Base-by-base conservation (phyloP, 805 yeast species). In the Isabelozyma gotoi region DNA sequence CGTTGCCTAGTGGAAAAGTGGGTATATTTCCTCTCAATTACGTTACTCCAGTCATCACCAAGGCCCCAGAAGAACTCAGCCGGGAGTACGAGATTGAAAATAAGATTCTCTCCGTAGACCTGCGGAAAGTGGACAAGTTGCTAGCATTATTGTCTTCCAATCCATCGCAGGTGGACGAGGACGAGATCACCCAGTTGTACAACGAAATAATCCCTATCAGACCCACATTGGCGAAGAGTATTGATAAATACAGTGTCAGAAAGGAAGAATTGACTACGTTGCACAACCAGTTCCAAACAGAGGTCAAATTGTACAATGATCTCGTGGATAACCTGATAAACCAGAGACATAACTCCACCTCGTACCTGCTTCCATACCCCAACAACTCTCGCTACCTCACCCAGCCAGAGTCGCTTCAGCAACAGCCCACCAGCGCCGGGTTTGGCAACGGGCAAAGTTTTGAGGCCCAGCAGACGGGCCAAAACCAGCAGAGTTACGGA, bases 21-120 rank as follows among this genome's bases (percentile, higher is more conserved):
- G 99, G 99, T 15, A 84, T 94, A 11, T 90, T 92, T 64, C 99
- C 99, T 0, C 76, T 88, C 45, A 92, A 92, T 60, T 92, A 94
- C 58, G 98, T 94, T 1, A 78, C 88, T 0, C 90, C 90, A 2
- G 68, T 90, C 4, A 78, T 82, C 1, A 85, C 82, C 37, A 83
- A 85, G 29, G 73, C 88, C 0, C 73, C 78, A 2, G 75, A 76
- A 39, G 91, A 90, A 49, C 47, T 84, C 4, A 64, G 66, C 6
- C 63, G 68, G 19, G 85, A 84, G 53, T 51, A 57, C 21, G 65
- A 69, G 49, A 64, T 69, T 46, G 90, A 88, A 60, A 61, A 68
- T 21, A 57, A 70, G 47, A 62, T 91, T 38, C 69, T 86, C 36
- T 65, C 74, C 8, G 78, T 73, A 20, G 74, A 68, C 31, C 59